Conservation (phyloP, 2,329 filamentous ascomycete genomes). For the Colletotrichum endophyticum region DNA sequence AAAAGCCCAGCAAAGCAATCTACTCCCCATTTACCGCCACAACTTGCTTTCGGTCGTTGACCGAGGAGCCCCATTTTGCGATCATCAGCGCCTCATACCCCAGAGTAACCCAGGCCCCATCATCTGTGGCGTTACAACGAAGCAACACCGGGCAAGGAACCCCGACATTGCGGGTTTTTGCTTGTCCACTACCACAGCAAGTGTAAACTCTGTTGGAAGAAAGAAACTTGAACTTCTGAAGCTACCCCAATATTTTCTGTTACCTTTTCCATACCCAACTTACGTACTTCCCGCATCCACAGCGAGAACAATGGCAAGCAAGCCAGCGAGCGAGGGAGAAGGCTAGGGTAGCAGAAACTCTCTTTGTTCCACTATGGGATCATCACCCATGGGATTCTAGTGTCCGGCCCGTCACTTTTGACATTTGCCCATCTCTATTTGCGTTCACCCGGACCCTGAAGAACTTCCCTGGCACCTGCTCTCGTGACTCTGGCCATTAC, state of each 20-base stretch:
- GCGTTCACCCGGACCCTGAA: not conserved
- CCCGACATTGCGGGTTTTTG: not conserved
- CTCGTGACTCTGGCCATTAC: not conserved
- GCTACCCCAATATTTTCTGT: not conserved
- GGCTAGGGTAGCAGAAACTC: not conserved
- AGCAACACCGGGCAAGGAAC: not conserved
- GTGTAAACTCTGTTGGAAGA: not conserved
- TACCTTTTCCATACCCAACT: not conserved
- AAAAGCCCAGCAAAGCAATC: not conserved
- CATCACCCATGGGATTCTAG: slow-evolving; percentile 1
- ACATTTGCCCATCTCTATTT: not conserved
- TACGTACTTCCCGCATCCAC: not conserved
- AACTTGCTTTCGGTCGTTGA: slow-evolving; percentile 8
- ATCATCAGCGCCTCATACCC: slow-evolving; percentile 9
- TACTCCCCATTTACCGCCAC: not conserved
- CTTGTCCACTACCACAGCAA: not conserved
- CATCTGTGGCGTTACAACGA: slow-evolving; percentile 10
- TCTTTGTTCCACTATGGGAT: not conserved
- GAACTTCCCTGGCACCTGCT: not conserved
- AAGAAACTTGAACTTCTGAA: not conserved
- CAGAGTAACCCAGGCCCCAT: not conserved
- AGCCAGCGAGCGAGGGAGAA: not conserved
- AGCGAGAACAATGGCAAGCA: not conserved
- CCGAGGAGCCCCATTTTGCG: slow-evolving; percentile 1
- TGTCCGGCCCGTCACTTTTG: not conserved